A percentile compares a stretch with the other conserved stretches of the same genome.
These are phyloP conservation scores for Epichloe coenophiala DNA, from an alignment of 2,329 filamentous ascomycete genomes.

Conservation along the genomic window DNA sequence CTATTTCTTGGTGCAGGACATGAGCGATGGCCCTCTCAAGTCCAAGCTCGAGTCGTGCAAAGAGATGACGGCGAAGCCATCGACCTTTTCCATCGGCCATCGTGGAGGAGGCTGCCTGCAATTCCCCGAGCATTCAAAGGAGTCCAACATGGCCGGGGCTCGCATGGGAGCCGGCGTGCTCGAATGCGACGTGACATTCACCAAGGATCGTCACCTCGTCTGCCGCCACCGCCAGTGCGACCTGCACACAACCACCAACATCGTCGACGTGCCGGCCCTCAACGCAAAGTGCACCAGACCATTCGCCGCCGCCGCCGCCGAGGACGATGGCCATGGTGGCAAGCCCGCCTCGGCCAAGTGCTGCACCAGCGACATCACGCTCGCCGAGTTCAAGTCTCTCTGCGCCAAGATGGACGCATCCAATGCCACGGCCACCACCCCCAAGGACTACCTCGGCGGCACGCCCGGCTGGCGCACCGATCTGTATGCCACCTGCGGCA, in stretches of 20 bases:
- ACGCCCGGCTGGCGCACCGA: slow-evolving; percentile 51
- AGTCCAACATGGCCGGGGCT: slow-evolving; percentile 47
- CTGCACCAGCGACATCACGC: slow-evolving; percentile 59
- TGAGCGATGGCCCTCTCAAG: slow-evolving; percentile 48
- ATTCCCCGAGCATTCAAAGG: slow-evolving; percentile 49
- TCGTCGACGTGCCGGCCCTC: slow-evolving; percentile 46
- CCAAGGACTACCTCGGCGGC: slow-evolving; percentile 42
- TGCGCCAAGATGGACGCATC: slow-evolving; percentile 59
- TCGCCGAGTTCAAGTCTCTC: slow-evolving; percentile 52
- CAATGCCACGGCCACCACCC: slow-evolving; percentile 43
- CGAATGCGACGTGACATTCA: slow-evolving; percentile 57
- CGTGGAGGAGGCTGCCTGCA: slow-evolving; percentile 48
- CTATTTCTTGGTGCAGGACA: slow-evolving; percentile 49
- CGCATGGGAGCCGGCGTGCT: slow-evolving; percentile 54
- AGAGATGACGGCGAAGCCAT: slow-evolving; percentile 36
- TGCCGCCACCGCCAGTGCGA: slow-evolving; percentile 57
- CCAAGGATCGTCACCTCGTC: slow-evolving; percentile 49
- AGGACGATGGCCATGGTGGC: slow-evolving; percentile 7
- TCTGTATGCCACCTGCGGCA: slow-evolving; percentile 50
- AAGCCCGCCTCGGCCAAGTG: slow-evolving; percentile 46
- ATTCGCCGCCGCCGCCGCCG: slow-evolving; percentile 39
- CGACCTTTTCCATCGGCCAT: slow-evolving; percentile 46
- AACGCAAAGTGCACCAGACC: slow-evolving; percentile 49
- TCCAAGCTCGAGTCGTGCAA: slow-evolving; percentile 43
- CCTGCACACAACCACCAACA: slow-evolving; percentile 55